Base-by-base conservation (phyloP, 805 yeast genomes). In the Saccharomycopsis sp. region DNA sequence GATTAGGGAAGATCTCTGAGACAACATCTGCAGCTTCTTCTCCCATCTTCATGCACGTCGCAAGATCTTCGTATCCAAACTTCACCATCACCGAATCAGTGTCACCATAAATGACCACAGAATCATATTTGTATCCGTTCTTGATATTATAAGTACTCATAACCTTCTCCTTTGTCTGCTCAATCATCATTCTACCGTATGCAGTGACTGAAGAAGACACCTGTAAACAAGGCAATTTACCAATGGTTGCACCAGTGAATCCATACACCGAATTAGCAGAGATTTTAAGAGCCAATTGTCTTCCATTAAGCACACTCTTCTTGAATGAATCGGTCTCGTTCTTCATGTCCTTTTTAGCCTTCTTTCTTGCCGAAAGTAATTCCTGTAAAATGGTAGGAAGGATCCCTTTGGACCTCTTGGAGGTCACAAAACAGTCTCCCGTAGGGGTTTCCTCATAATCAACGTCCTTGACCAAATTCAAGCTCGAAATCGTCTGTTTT, bases 61-160 rank as follows among this genome's bases (percentile, higher is more conserved):
- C 84, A 62, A 93, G 71, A 67, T 90, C 96, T 8, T 77, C 75
- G 35, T 84, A 82, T 1, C 99, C 99, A 75, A 94, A 94, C 69
- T 90, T 92, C 51, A 94, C 97, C 99, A 94, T 96, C 17, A 94
- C 99, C 7, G 99, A 96, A 79, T 94, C 99, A 0, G 99, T 94
- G 72, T 94, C 99, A 77, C 99, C 99, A 69, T 94, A 94, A 47
- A 94, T 86, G 62, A 94, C 99, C 64, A 86, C 81, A 0, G 98
- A 85, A 73, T 94, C 96, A 68, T 79, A 84, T n/a, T 81, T 78
- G 66, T 78, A 86, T 1, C 98, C 98, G 70, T 93, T 90, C 58
- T 81, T 82, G n/a, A 83, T 85, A 9, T 83, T 79, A 68, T 91
- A 94, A 58, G 82, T 80, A 47, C 84, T 83, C 71, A 91, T 92